Evolutionary conservation across 257 asterid genomes (phyloP).

Genomic region (Nicotiana knightiana): DNA sequence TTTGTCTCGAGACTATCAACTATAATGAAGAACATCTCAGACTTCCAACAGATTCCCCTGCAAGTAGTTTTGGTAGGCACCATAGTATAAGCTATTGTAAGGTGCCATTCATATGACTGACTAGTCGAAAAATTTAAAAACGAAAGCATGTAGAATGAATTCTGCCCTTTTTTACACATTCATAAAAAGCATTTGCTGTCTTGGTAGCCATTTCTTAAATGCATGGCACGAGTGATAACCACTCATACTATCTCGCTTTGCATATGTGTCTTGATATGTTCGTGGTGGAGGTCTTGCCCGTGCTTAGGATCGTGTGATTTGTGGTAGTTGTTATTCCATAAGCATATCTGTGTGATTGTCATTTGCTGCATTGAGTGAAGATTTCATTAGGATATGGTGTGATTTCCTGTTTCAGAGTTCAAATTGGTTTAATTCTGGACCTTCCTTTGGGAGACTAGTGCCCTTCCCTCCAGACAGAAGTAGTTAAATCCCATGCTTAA

Average conservation of each 20-base stretch:
- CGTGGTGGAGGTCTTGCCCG: neutral
- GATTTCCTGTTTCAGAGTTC: neutral
- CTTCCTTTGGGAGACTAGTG: neutral
- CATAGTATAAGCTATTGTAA: conserved; percentile 54
- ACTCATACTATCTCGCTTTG: neutral
- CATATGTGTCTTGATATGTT: no score
- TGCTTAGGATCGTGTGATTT: neutral
- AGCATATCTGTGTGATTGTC: neutral
- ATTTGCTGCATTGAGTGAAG: no score
- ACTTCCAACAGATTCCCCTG: conserved; percentile 42
- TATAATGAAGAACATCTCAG: conserved; percentile 65
- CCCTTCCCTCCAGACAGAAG: neutral
- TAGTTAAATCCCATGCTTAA: neutral
- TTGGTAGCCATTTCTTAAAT: neutral
- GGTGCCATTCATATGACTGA: conserved; percentile 40
- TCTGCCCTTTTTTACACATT: neutral
- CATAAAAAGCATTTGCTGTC: neutral
- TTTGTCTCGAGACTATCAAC: conserved; percentile 43
- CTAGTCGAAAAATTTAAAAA: neutral
- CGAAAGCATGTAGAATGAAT: neutral
- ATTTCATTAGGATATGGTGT: neutral
- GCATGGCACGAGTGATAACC: neutral
- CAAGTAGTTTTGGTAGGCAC: conserved; percentile 55
- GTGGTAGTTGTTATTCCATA: neutral
- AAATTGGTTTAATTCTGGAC: neutral